Evolutionary conservation across 805 yeast species (phyloP), one percentile per base, ranked within the genome.

Genomic region (Sugiyamaella lignohabitans): DNA sequence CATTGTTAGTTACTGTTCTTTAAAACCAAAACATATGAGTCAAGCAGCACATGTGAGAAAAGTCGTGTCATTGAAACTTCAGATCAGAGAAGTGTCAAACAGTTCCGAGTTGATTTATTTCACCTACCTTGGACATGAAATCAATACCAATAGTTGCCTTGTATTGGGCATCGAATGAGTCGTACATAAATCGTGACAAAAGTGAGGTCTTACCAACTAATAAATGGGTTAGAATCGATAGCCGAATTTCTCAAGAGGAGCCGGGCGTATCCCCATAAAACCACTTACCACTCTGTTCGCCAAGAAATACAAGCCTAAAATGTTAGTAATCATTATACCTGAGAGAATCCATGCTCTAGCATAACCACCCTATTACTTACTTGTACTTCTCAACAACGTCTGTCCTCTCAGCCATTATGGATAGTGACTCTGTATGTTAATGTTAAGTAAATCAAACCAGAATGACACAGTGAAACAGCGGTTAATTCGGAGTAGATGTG

Each of bases 181-280:
- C 98, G 64, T 91, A 91, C 98, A 91, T 91, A 70, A 93, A 91
- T 54, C 98, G 74, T n/a, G 98, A 89, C 56, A 91, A 87, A 51
- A 91, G 75, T 1, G 98, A 91, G 3, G 98, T 91, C 64, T 91
- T 91, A 37, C 98, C 98, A 36, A 91, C 98, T 59, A 49, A 27
- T 8, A 8, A 8, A 27, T 8, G 14, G 32, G n/a, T n/a, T n/a
- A n/a, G n/a, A n/a, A n/a, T n/a, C n/a, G n/a, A n/a, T n/a, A n/a
- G n/a, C n/a, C n/a, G n/a, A n/a, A n/a, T n/a, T n/a, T n/a, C n/a
- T n/a, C n/a, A n/a, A n/a, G n/a, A n/a, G n/a, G n/a, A n/a, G n/a
- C n/a, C n/a, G n/a, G n/a, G n/a, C n/a, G n/a, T n/a, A n/a, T n/a
- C n/a, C n/a, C n/a, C n/a, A n/a, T n/a, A 21, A 5, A 8, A 29